Evolutionary conservation across 202 grass and related monocot genomes (phyloP).

Genomic region (Zoysia matrella): DNA sequence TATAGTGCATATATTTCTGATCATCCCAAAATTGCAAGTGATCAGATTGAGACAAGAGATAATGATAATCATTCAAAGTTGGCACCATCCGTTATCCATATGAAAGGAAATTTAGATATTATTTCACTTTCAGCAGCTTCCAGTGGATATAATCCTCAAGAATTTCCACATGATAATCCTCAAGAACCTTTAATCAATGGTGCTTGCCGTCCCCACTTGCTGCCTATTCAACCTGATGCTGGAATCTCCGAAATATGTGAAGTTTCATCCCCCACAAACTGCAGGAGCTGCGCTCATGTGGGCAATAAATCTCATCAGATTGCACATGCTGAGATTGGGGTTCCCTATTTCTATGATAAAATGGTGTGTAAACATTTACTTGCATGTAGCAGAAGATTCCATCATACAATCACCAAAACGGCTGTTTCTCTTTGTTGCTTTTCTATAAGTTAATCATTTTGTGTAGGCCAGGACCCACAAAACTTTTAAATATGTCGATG

Average conservation of each 20-base stretch:
- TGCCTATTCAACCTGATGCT: conserved; percentile 42
- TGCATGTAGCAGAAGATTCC: conserved; percentile 18
- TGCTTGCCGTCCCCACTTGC: conserved; percentile 24
- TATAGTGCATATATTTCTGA: conserved; percentile 51
- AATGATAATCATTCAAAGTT: conserved; percentile 43
- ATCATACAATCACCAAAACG: not conserved
- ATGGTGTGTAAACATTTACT: conserved; percentile 41
- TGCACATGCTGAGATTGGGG: conserved; percentile 34
- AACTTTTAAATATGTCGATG: conserved; percentile 57
- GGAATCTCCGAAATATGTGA: conserved; percentile 43
- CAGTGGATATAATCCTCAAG: conserved; percentile 35
- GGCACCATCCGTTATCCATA: conserved; percentile 29
- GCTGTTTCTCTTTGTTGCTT: conserved; percentile 32
- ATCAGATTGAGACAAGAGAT: conserved; percentile 34
- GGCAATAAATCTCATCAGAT: conserved; percentile 42
- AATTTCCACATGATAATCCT: conserved; percentile 33
- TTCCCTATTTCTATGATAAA: conserved; percentile 41
- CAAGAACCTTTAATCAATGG: conserved; percentile 46
- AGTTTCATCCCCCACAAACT: conserved; percentile 48
- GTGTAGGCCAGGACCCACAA: conserved; percentile 50
- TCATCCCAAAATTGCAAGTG: conserved; percentile 43
- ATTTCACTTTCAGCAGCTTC: conserved; percentile 40
- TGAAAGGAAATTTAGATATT: conserved; percentile 37
- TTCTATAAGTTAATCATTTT: conserved; percentile 48
- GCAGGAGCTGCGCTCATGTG: conserved; percentile 39